Evolutionary conservation across 495 filamentous ascomycete species (phyloP), one percentile per base, ranked within the genome.

Genomic region (Penicillium malachiteum): DNA sequence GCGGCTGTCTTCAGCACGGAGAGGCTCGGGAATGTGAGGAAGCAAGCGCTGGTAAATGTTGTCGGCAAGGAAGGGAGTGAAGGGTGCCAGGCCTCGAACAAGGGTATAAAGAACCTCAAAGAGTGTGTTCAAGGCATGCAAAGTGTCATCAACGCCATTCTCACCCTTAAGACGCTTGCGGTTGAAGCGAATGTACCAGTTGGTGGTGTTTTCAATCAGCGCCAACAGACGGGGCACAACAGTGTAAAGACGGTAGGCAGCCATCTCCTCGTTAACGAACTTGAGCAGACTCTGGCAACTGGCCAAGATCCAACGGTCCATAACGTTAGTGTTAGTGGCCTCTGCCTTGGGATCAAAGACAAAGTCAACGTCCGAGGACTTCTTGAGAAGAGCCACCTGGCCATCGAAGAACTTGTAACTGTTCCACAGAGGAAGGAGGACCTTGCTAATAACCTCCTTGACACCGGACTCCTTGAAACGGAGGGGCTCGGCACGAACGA

Each of bases 101-200:
- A 98, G 78, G 3, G 90, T 97, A 74, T 86, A 98, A 10, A 98
- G 79, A 48, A 96, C 90, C 75, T 97, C 93, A 60, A 96, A 97
- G n/a, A 98, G 84, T 7, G 94, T 94, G 70, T 97, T 96, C 50
- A 98, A 78, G 9, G 94, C 94, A 69, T 96, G 89, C 50, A 86
- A 72, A 26, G 94, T 97, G 63, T 97, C 94, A 42, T 95, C 83
- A 11, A 89, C 70, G 12, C 93, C 93, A 64, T 88, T 85, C 71
- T 95, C 92, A 52, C 94, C 94, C 84, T 97, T 98, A 51, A 98
- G 78, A 16, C 94, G 87, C 70, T 91, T 91, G 32, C 94, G 85
- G 78, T 98, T 98, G 79, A 97, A 96, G n/a, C 93, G 84, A 67
- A 98, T 98, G 71, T 98, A 98, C 95, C 95, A 98, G 73, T 98